These are phyloP conservation scores for Pontederia crassipes DNA, from an alignment of 176 grass and related monocot genomes.

Conservation along the genomic window DNA sequence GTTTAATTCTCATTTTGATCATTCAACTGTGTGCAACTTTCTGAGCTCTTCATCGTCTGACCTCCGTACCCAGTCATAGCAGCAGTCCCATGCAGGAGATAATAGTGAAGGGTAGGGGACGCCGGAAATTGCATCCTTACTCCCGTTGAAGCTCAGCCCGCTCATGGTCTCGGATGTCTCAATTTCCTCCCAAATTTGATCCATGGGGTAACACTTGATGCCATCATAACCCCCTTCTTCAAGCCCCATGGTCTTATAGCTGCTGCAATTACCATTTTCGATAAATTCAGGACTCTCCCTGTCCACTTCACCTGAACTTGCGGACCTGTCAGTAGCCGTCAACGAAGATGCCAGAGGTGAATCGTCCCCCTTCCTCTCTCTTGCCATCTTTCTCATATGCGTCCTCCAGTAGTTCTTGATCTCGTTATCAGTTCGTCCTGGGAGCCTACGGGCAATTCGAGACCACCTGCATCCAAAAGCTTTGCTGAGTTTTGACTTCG, in stretches of 20 bases:
- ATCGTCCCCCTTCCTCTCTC: slow-evolving; percentile 19
- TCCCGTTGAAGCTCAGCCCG: slow-evolving; percentile 12
- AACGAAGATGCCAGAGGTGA: not conserved
- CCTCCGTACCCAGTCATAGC: slow-evolving; percentile 38
- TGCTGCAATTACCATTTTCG: not conserved
- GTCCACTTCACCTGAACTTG: not conserved
- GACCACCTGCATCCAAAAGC: slow-evolving; percentile 28
- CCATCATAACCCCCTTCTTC: not conserved
- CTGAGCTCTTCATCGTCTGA: slow-evolving; percentile 19
- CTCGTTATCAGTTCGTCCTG: slow-evolving; percentile 60
- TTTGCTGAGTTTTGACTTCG: not conserved
- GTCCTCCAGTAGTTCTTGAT: slow-evolving; percentile 79
- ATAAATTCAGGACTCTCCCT: no score
- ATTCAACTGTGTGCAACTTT: no score
- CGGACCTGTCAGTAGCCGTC: not conserved
- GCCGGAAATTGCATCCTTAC: slow-evolving; percentile 4
- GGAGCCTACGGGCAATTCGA: slow-evolving; percentile 37
- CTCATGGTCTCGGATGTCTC: slow-evolving; percentile 3
- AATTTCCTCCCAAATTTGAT: slow-evolving; percentile 27
- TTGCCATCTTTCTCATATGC: slow-evolving; percentile 35
- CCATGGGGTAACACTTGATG: slow-evolving; percentile 9
- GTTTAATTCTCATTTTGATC: no score
- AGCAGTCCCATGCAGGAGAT: slow-evolving; percentile 34
- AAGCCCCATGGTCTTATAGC: not conserved
- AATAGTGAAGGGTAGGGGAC: slow-evolving; percentile 5